Evolutionary conservation across 129 eudicot genomes (phyloP), one percentile per base, ranked within the genome.

Genomic region (Arctium minus): DNA sequence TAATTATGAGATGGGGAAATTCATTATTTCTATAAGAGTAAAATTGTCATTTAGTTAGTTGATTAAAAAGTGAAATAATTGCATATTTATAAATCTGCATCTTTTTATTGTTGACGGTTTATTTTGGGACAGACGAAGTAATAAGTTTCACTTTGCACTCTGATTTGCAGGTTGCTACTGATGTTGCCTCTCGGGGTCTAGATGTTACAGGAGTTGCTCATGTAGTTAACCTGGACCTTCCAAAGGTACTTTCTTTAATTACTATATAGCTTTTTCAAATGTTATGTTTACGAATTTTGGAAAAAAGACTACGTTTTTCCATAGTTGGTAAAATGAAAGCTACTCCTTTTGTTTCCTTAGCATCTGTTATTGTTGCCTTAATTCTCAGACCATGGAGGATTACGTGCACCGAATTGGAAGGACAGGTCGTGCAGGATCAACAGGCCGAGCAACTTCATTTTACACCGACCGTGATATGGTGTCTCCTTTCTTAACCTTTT

Each of bases 351-450:
- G 1, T 78, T 35, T 36, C 22, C 8, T 32, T 75, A 62, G 74
- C 39, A 71, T 64, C 13, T 79, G 62, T 79, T 83, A 67, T 50
- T 73, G 83, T 35, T 70, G 72, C 2, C 42, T 73, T 73, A 42
- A 65, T 73, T 40, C 53, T 77, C 80, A 93, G 97, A 88, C 95
- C 13, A 93, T 91, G 97, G 97, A 93, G 86, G 94, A 92, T 79
- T 92, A 92, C 40, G 92, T 93, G 87, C 97, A 89, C 84, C 92
- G 97, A 33, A 93, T 91, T 85, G 97, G 97, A 79, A 89, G 97
- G 82, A 93, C 97, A 3, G 97, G 97, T 42, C 97, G 95, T 73
- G 95, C 97, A 33, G 97, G 97, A 86, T 90, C 97, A 87, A 91
- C 94, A 12, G 97, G 95, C 84, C 90, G 86, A 82, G 97, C 97